A percentile compares a stretch with the other conserved stretches of the same genome.
phyloP scores from a whole-genome alignment of 2,329 filamentous ascomycete species.

The Pseudocercospora macadamiae region DNA sequence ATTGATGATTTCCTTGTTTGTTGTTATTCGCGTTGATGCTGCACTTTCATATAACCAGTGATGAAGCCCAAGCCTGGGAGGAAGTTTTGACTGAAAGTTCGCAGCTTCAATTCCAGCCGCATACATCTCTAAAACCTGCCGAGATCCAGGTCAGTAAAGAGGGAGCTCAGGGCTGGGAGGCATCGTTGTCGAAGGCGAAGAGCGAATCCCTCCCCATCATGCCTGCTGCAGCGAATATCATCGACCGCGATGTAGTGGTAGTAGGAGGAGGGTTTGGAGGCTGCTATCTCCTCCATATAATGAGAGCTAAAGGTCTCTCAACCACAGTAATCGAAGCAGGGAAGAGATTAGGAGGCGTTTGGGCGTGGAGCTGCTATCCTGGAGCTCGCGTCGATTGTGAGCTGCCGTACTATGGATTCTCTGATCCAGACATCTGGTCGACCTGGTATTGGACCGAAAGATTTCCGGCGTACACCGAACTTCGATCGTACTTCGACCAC shows the following conservation, averaged over 20 bases:
- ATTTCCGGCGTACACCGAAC: constrained; percentile 40
- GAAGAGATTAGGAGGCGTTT: constrained; percentile 38
- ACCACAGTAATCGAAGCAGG: constrained; percentile 39
- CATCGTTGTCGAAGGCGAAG: background rate
- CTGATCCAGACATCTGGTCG: constrained; percentile 51
- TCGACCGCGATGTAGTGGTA: constrained; percentile 19
- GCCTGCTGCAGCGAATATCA: constrained; percentile 5
- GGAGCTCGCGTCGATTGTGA: constrained; percentile 51
- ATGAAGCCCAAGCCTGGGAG: background rate
- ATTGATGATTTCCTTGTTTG: background rate
- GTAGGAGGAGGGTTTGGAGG: constrained; percentile 26
- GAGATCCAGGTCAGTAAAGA: background rate
- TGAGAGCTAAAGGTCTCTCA: constrained; percentile 36
- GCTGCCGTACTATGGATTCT: constrained; percentile 51
- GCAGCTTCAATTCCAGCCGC: background rate
- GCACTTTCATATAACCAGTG: background rate
- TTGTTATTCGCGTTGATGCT: background rate
- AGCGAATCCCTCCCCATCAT: background rate
- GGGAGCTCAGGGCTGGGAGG: background rate
- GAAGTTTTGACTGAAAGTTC: background rate
- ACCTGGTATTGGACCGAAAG: constrained; percentile 56
- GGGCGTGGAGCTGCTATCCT: constrained; percentile 42
- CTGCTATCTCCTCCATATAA: constrained; percentile 29
- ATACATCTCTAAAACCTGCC: too few relatives aligned
- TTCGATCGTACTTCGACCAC: constrained; percentile 62